phyloP scores from a whole-genome alignment of 306 rosid species.

The Quercus rubra region DNA sequence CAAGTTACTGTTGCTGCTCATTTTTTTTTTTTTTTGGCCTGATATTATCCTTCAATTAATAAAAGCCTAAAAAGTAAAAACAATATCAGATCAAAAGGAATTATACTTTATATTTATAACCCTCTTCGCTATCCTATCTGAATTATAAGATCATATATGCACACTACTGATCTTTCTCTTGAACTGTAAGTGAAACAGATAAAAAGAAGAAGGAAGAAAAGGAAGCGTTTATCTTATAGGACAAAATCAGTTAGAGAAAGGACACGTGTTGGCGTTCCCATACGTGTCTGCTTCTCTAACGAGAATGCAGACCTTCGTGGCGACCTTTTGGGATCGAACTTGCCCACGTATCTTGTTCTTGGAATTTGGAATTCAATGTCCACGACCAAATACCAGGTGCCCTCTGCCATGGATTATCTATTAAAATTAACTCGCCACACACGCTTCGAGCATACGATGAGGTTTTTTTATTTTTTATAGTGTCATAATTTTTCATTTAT shows the following conservation, averaged over 20 bases:
- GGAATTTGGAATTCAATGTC: not conserved
- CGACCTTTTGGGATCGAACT: slow-evolving; percentile 9
- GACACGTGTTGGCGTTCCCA: slow-evolving; percentile 36
- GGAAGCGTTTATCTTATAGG: not conserved
- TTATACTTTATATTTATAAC: too few species aligned
- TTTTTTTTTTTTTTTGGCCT: not conserved
- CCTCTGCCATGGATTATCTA: too few species aligned
- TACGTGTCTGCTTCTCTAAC: slow-evolving; percentile 26
- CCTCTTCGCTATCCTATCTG: too few species aligned
- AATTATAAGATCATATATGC: not conserved
- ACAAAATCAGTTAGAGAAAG: not conserved
- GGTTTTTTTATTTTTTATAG: too few species aligned
- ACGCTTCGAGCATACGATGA: too few species aligned
- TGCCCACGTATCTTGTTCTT: slow-evolving; percentile 20
- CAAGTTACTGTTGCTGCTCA: slow-evolving; percentile 30
- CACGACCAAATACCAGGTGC: too few species aligned
- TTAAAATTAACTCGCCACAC: too few species aligned
- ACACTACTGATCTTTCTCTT: not conserved
- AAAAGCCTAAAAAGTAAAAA: too few species aligned
- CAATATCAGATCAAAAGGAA: too few species aligned
- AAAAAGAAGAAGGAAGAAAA: not conserved
- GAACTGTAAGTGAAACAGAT: not conserved
- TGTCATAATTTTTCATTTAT: too few species aligned
- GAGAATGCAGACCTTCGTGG: slow-evolving; percentile 13
- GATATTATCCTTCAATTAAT: too few species aligned